Evolutionary conservation across 768 basidiomycete species (phyloP).

Genomic region (Trametes gibbosa): DNA sequence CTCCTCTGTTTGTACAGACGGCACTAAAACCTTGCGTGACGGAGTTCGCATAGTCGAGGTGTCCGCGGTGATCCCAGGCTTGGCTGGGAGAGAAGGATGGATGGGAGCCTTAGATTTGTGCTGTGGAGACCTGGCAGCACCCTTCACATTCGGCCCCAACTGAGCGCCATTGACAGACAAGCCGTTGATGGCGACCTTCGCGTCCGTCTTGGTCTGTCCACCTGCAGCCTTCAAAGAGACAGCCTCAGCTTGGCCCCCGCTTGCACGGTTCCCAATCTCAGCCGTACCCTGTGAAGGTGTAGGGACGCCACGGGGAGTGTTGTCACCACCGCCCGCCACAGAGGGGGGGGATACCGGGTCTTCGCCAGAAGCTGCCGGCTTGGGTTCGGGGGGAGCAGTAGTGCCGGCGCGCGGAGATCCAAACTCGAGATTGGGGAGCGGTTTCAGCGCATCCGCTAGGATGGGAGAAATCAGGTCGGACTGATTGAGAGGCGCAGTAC

Average conservation of each 20-base stretch:
- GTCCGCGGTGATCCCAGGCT: slow-evolving; percentile 36
- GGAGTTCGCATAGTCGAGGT: slow-evolving; percentile 5
- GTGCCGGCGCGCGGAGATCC: slow-evolving; percentile 8
- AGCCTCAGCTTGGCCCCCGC: neutral
- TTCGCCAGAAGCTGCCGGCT: neutral
- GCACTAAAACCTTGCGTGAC: neutral
- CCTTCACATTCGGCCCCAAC: slow-evolving; percentile 10
- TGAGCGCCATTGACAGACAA: neutral
- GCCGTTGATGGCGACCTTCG: slow-evolving; percentile 3
- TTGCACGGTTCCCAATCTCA: neutral
- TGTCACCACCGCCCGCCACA: neutral
- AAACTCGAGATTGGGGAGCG: slow-evolving; percentile 49
- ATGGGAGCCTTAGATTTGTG: slow-evolving; percentile 27
- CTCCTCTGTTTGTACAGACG: neutral
- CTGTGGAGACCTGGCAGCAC: slow-evolving; percentile 9
- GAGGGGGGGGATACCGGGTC: neutral
- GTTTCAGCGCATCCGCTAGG: slow-evolving; percentile 57
- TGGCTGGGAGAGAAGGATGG: slow-evolving; percentile 48
- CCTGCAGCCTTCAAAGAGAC: no score
- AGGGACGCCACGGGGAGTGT: slow-evolving; percentile 4
- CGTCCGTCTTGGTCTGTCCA: no score
- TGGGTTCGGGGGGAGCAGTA: neutral
- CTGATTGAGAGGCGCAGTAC: neutral
- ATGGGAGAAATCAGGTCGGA: slow-evolving; percentile 57
- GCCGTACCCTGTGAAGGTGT: neutral